Evolutionary conservation across 2,329 filamentous ascomycete genomes (phyloP).

Genomic region (Neophaeococcomyces mojaviensis): DNA sequence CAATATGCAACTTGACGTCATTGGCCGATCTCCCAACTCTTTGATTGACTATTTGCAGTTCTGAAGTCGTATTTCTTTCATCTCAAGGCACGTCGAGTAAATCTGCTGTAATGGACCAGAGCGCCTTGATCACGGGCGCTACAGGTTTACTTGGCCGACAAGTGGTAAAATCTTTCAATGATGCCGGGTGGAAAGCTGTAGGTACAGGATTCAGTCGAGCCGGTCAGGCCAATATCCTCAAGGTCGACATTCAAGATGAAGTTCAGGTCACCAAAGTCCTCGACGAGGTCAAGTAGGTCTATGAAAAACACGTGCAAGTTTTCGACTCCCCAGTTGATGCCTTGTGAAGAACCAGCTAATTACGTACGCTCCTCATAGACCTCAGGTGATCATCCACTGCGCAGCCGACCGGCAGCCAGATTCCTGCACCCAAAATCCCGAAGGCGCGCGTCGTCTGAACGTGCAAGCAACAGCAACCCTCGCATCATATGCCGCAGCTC

Average conservation of each 20-base stretch:
- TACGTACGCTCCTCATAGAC: conserved; percentile 39
- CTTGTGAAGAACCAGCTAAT: conserved; percentile 7
- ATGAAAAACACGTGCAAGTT: background rate
- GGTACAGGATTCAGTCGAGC: conserved; percentile 70
- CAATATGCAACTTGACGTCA: background rate
- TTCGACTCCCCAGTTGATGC: background rate
- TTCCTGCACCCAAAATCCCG: conserved; percentile 71
- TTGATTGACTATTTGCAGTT: background rate
- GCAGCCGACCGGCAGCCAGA: conserved; percentile 85
- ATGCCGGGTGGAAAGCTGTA: conserved; percentile 60
- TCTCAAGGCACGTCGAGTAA: background rate
- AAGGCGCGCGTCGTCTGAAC: conserved; percentile 66
- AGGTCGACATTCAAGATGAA: conserved; percentile 42
- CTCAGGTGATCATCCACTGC: conserved; percentile 73
- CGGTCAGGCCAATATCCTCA: conserved; percentile 59
- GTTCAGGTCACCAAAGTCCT: conserved; percentile 41
- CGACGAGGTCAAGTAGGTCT: conserved; percentile 44
- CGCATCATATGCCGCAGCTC: conserved; percentile 56
- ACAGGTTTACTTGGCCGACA: conserved; percentile 77
- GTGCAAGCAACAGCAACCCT: conserved; percentile 62
- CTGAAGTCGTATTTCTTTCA: too few relatives aligned
- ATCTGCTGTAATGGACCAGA: conserved; percentile 25
- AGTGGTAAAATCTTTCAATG: conserved; percentile 63
- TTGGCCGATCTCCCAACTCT: background rate
- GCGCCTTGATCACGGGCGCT: conserved; percentile 72